phyloP scores from a whole-genome alignment of 139 green algal species.

The Astrephomene gubernaculifera region DNA sequence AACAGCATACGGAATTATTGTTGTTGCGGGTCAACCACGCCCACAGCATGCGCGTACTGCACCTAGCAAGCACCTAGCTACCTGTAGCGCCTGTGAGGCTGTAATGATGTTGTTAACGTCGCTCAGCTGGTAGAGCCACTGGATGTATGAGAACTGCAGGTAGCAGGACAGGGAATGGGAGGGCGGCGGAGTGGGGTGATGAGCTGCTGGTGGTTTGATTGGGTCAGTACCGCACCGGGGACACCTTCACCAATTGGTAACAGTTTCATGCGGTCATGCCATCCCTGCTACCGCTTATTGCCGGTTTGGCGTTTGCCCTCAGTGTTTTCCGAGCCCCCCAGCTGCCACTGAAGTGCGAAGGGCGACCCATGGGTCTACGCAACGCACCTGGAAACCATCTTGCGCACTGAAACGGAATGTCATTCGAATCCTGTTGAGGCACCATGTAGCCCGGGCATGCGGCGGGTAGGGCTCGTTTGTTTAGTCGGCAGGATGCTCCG shows the following conservation, averaged over 20 bases:
- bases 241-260: too few relatives aligned
- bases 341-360: background rate
- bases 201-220: too few relatives aligned
- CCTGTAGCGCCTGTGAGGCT: background rate
- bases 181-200: too few relatives aligned
- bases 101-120: constrained; percentile 15
- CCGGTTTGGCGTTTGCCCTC: too few relatives aligned
- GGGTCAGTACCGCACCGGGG: too few relatives aligned
- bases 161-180: background rate
- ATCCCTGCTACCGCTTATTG: too few relatives aligned
- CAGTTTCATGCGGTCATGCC: too few relatives aligned
- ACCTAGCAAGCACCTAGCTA: background rate
- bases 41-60: background rate
- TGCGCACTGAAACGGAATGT: background rate
- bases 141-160: background rate
- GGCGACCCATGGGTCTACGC: too few relatives aligned
- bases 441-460: background rate
- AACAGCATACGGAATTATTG: too few relatives aligned
- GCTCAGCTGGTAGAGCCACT: constrained; percentile 3
- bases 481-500: too few relatives aligned
- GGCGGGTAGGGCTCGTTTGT: background rate
- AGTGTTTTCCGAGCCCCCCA: background rate
- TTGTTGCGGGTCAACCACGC: too few relatives aligned
- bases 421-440: background rate
- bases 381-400: constrained; percentile 20